Conservation (phyloP, 176 grass and related monocot species). For the Cocos nucifera region DNA sequence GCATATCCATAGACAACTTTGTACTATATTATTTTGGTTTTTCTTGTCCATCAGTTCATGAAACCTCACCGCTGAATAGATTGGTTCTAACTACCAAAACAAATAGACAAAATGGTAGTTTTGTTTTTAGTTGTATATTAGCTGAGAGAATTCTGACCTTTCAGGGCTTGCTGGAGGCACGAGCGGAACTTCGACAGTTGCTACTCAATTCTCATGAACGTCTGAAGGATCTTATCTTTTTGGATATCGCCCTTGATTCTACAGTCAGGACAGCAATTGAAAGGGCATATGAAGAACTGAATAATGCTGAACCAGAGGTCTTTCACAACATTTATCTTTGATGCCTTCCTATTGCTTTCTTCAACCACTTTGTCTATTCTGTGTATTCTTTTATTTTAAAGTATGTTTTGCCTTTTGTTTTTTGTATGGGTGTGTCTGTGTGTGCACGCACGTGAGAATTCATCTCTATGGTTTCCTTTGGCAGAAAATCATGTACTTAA, state of each 20-base stretch:
- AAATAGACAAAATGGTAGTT: not conserved
- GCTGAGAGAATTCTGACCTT: conserved; percentile 17
- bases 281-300: conserved; percentile 77
- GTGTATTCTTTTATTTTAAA: not conserved
- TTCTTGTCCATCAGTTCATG: too few species aligned
- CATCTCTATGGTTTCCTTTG: conserved; percentile 10
- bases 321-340: conserved; percentile 14
- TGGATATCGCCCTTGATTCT: conserved; percentile 96
- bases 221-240: conserved; percentile 93
- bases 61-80: not conserved
- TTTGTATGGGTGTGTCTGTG: too few species aligned
- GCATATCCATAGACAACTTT: not conserved
- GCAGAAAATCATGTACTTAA: conserved; percentile 99
- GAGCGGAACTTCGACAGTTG: conserved; percentile 67
- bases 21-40: not conserved
- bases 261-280: conserved; percentile 90
- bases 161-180: conserved; percentile 80
- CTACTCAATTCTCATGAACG: conserved; percentile 61
- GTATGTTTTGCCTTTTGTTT: too few species aligned
- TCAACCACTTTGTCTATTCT: not conserved
- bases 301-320: conserved; percentile 67
- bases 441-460: not conserved
- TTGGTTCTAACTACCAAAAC: not conserved
- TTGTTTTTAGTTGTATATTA: not conserved
- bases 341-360: not conserved